A percentile compares a stretch with the other conserved stretches of the same genome.
Evolutionary conservation across 1,284 basidiomycete genomes (phyloP).

Genomic region (Malassezia caprae): DNA sequence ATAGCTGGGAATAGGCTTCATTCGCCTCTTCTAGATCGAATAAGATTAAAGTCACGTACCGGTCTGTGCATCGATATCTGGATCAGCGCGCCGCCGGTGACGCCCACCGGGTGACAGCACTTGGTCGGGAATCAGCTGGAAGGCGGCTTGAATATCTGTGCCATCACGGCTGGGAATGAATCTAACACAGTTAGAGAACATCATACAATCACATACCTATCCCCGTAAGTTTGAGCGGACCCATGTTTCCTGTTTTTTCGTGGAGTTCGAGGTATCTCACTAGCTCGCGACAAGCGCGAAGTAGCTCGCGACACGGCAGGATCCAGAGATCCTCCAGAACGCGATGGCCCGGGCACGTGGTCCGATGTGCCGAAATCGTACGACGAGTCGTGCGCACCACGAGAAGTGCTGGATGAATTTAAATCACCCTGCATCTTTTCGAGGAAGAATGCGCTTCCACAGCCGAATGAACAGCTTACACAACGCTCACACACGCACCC

Average conservation of each 20-base stretch:
- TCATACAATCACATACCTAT: slow-evolving; percentile 6
- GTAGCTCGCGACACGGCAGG: background rate
- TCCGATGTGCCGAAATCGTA: background rate
- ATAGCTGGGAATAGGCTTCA: slow-evolving; percentile 52
- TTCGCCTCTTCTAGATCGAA: slow-evolving; percentile 51
- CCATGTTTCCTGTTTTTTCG: background rate
- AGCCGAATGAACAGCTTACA: background rate
- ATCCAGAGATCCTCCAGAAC: background rate
- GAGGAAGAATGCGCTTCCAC: background rate
- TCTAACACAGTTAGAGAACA: slow-evolving; percentile 18
- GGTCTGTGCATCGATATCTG: slow-evolving; percentile 39
- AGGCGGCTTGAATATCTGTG: slow-evolving; percentile 52
- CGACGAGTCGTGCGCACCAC: background rate
- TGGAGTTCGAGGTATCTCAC: slow-evolving; percentile 1
- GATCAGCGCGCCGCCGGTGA: slow-evolving; percentile 32
- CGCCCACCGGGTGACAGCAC: slow-evolving; percentile 32
- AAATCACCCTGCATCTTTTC: background rate
- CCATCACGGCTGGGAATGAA: slow-evolving; percentile 55
- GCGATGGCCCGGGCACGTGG: background rate
- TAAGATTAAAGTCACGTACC: slow-evolving; percentile 14
- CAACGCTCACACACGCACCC: background rate
- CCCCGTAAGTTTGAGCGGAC: slow-evolving; percentile 3
- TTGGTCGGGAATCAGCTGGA: slow-evolving; percentile 51
- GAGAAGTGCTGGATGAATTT: background rate
- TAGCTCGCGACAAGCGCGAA: background rate